Evolutionary conservation across 768 basidiomycete species (phyloP).

Genomic region (Russula compacta): DNA sequence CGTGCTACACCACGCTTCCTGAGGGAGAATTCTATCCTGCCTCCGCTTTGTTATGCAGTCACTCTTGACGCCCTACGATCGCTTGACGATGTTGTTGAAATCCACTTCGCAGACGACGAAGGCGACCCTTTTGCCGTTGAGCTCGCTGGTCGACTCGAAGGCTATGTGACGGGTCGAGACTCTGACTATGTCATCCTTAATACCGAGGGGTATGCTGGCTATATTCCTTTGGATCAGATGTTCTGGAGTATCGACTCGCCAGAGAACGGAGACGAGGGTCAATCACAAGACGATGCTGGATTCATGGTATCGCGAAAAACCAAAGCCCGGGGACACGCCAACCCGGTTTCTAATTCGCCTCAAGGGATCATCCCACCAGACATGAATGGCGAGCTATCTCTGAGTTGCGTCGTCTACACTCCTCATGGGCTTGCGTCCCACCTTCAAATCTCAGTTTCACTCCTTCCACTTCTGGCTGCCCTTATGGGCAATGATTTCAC

Average conservation of each 20-base stretch:
- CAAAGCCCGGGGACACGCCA: constrained; percentile 41
- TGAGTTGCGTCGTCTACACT: constrained; percentile 52
- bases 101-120: constrained; percentile 75
- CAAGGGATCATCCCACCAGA: constrained; percentile 46
- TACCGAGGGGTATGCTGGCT: constrained; percentile 67
- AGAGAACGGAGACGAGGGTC: constrained; percentile 21
- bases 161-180: constrained; percentile 70
- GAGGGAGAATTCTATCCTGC: constrained; percentile 63
- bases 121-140: constrained; percentile 81
- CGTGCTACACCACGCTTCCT: constrained; percentile 60
- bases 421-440: constrained; percentile 55
- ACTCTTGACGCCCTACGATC: constrained; percentile 48
- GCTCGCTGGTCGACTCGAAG: constrained; percentile 62
- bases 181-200: constrained; percentile 79
- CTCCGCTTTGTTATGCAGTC: constrained; percentile 51
- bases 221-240: constrained; percentile 70
- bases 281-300: constrained; percentile 38
- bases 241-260: constrained; percentile 41
- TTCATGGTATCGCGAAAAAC: constrained; percentile 51
- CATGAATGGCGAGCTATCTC: constrained; percentile 31
- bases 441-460: constrained; percentile 54
- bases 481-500: constrained; percentile 78
- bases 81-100: constrained; percentile 30
- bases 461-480: constrained; percentile 71
- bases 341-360: constrained; percentile 6